Evolutionary conservation across 805 yeast species (phyloP).

Genomic region (Schwanniomyces sp.): DNA sequence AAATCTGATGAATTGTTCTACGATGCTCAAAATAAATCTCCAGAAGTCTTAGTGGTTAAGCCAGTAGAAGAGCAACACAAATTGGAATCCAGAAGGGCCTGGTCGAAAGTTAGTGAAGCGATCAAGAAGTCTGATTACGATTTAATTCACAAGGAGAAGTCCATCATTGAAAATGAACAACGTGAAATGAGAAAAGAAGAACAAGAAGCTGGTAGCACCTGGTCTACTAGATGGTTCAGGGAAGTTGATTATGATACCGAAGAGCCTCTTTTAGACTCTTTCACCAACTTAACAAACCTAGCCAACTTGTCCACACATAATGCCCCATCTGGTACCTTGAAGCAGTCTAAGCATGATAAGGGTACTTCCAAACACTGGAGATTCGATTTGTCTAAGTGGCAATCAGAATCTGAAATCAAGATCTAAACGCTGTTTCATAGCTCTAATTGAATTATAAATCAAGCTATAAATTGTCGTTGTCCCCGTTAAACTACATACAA

Average conservation of each 20-base stretch:
- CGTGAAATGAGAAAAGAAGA: conserved; percentile 80
- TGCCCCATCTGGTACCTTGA: conserved; percentile 64
- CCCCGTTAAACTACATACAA: not conserved
- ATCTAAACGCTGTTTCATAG: conserved; percentile 20
- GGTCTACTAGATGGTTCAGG: conserved; percentile 87
- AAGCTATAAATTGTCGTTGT: not conserved
- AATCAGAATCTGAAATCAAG: conserved; percentile 57
- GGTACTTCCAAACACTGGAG: conserved; percentile 69
- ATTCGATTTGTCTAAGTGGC: conserved; percentile 54
- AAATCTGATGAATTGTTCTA: conserved; percentile 56
- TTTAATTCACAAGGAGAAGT: conserved; percentile 70
- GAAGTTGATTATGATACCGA: conserved; percentile 25
- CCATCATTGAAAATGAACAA: conserved; percentile 79
- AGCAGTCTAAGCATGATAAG: conserved; percentile 55
- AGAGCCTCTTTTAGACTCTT: conserved; percentile 23
- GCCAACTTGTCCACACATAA: conserved; percentile 61
- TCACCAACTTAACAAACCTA: conserved; percentile 37
- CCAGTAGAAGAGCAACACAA: conserved; percentile 79
- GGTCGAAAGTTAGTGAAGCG: conserved; percentile 89
- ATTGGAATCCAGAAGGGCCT: conserved; percentile 85
- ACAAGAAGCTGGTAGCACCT: conserved; percentile 55
- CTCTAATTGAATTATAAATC: not conserved
- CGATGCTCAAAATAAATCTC: conserved; percentile 52
- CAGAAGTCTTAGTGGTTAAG: conserved; percentile 67
- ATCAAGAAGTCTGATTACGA: conserved; percentile 74